Conservation (phyloP, 2,329 filamentous ascomycete species). For the Rugonectria rugulosa region DNA sequence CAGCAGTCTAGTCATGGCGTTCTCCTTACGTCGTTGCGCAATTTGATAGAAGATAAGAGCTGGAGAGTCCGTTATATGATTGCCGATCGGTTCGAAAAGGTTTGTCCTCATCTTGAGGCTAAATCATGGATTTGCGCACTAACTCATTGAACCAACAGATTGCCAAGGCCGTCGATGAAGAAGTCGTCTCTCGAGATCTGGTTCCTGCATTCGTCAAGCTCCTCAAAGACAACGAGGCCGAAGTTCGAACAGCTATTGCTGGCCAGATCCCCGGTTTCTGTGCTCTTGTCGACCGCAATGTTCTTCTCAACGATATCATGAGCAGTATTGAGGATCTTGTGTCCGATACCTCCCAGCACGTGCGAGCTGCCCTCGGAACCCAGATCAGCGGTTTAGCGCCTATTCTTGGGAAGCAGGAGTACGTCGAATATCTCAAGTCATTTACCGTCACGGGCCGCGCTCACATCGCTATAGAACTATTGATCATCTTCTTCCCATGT, state of each 20-base stretch:
- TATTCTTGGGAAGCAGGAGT: slow-evolving; percentile 98
- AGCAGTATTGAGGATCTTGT: slow-evolving; percentile 94
- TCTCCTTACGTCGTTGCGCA: slow-evolving; percentile 86
- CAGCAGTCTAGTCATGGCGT: slow-evolving; percentile 97
- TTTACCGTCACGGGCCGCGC: neutral
- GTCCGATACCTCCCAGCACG: slow-evolving; percentile 94
- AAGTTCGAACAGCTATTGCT: slow-evolving; percentile 95
- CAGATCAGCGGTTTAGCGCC: slow-evolving; percentile 97
- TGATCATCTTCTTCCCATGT: slow-evolving; percentile 96
- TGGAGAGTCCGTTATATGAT: slow-evolving; percentile 99
- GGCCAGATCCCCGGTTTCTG: slow-evolving; percentile 99
- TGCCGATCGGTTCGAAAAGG: slow-evolving; percentile 97
- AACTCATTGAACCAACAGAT: slow-evolving; percentile 65
- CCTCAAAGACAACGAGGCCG: slow-evolving; percentile 96
- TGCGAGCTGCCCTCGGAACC: slow-evolving; percentile 91
- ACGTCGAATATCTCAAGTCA: slow-evolving; percentile 46
- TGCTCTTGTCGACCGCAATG: slow-evolving; percentile 83
- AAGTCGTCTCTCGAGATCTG: slow-evolving; percentile 91
- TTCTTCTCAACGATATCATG: slow-evolving; percentile 95
- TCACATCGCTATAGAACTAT: slow-evolving; percentile 73
- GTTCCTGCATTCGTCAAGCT: slow-evolving; percentile 98
- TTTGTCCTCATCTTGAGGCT: neutral
- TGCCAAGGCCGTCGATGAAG: slow-evolving; percentile 96
- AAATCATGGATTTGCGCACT: slow-evolving; percentile 44
- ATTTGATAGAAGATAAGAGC: slow-evolving; percentile 98